Evolutionary conservation across 2,329 filamentous ascomycete genomes (phyloP).

Genomic region (Fusarium sarcochroum): DNA sequence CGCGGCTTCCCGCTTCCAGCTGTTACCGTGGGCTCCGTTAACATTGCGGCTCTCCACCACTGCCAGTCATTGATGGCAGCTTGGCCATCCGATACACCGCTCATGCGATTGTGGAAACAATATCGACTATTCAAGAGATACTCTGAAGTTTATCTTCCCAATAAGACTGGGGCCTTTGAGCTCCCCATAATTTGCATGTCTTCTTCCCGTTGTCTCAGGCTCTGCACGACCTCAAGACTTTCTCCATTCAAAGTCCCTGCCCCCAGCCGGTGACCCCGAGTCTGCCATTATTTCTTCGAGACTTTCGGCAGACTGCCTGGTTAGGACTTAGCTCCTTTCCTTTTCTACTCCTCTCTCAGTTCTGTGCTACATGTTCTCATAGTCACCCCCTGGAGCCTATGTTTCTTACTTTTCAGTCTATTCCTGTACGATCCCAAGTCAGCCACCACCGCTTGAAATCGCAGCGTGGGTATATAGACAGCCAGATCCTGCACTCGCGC

Average conservation of each 20-base stretch:
- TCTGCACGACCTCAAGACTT: conserved; percentile 56
- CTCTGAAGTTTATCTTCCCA: conserved; percentile 34
- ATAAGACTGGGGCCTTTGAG: conserved; percentile 50
- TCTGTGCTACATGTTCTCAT: conserved; percentile 47
- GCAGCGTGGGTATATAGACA: conserved; percentile 57
- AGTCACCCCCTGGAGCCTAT: conserved; percentile 43
- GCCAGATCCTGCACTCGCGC: conserved; percentile 53
- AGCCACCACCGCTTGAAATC: conserved; percentile 48
- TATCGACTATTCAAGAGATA: conserved; percentile 30
- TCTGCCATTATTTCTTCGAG: conserved; percentile 45
- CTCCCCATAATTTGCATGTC: conserved; percentile 55
- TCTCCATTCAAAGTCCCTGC: conserved; percentile 48
- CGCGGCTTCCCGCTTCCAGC: conserved; percentile 51
- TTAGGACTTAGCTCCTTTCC: conserved; percentile 38
- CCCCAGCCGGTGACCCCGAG: conserved; percentile 49
- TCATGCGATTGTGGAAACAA: conserved; percentile 28
- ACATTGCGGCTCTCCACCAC: conserved; percentile 31
- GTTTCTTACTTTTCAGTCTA: conserved; percentile 39
- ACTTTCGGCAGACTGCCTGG: conserved; percentile 44
- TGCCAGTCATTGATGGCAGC: conserved; percentile 24
- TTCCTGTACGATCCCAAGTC: conserved; percentile 49
- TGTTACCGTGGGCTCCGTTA: conserved; percentile 40
- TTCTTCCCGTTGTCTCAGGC: conserved; percentile 60
- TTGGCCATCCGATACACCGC: conserved; percentile 34
- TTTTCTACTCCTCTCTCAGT: conserved; percentile 33